Evolutionary conservation across 345 rosid species (phyloP).

Genomic region (Syzygium oleosum): DNA sequence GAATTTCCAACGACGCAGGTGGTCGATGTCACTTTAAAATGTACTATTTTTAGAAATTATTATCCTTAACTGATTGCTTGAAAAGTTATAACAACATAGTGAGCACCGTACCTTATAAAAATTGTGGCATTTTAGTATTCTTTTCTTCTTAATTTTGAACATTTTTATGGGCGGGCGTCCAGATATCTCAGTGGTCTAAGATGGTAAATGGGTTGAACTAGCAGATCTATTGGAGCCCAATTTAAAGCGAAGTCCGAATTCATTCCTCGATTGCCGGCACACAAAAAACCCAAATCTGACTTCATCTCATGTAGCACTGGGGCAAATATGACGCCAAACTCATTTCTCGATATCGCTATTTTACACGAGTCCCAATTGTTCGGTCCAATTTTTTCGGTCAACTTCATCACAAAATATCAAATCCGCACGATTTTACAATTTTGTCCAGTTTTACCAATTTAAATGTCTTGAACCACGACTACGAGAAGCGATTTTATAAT

Average conservation of each 20-base stretch:
- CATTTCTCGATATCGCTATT: neutral
- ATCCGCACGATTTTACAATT: neutral
- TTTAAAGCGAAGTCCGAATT: neutral
- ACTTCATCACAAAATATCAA: neutral
- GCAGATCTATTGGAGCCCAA: neutral
- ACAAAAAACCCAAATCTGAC: neutral
- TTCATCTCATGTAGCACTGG: neutral
- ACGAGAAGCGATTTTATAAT: neutral
- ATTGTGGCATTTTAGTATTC: no score
- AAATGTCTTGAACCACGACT: neutral
- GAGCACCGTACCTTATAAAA: neutral
- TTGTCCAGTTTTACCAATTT: neutral
- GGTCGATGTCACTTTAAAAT: neutral
- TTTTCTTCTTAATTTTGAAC: neutral
- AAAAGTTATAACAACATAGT: neutral
- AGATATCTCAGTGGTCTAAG: neutral
- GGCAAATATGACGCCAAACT: neutral
- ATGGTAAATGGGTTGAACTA: neutral
- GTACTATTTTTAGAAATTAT: neutral
- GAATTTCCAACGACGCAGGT: accelerated
- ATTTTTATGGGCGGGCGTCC: neutral
- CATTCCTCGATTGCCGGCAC: neutral
- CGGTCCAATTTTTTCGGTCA: neutral
- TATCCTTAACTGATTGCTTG: neutral
- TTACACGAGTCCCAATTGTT: neutral